Conservation (phyloP, 495 filamentous ascomycete species). For the Aeminium ludgeri region DNA sequence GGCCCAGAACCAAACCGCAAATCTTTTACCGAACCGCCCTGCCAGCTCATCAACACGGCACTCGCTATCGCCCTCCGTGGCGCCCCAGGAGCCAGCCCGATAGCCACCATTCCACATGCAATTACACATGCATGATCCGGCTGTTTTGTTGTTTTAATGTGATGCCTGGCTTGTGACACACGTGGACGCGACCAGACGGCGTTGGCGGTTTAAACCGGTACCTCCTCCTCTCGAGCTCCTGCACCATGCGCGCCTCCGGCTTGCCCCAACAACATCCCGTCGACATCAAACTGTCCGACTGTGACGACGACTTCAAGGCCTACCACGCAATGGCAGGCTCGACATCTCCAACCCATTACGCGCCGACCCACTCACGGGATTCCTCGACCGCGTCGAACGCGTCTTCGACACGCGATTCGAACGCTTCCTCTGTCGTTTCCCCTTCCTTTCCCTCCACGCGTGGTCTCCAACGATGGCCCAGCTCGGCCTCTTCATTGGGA, state of each 20-base stretch:
- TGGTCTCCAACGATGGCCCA: constrained; percentile 40
- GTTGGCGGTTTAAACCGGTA: too few species aligned
- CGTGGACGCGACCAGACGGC: too few species aligned
- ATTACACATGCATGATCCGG: too few species aligned
- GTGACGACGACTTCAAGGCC: background rate
- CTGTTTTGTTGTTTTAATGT: too few species aligned
- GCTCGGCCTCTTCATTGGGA: constrained; percentile 45
- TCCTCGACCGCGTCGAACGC: constrained; percentile 38
- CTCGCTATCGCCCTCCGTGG: too few species aligned
- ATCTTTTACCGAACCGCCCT: background rate
- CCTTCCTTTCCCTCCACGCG: constrained; percentile 43
- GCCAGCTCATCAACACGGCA: background rate
- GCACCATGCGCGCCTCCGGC: constrained; percentile 8
- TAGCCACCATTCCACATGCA: too few species aligned
- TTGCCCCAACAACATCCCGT: background rate
- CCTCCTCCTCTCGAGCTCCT: too few species aligned
- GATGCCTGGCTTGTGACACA: too few species aligned
- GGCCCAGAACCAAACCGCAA: too few species aligned
- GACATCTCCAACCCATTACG: background rate
- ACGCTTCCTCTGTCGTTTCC: constrained; percentile 41
- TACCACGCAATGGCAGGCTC: background rate
- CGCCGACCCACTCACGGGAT: constrained; percentile 13
- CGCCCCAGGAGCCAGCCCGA: too few species aligned
- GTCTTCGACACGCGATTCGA: constrained; percentile 37
- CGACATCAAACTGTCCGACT: too few species aligned